Base-by-base conservation (phyloP, 495 filamentous ascomycete species). In the Sabuloglossum arenarium region DNA sequence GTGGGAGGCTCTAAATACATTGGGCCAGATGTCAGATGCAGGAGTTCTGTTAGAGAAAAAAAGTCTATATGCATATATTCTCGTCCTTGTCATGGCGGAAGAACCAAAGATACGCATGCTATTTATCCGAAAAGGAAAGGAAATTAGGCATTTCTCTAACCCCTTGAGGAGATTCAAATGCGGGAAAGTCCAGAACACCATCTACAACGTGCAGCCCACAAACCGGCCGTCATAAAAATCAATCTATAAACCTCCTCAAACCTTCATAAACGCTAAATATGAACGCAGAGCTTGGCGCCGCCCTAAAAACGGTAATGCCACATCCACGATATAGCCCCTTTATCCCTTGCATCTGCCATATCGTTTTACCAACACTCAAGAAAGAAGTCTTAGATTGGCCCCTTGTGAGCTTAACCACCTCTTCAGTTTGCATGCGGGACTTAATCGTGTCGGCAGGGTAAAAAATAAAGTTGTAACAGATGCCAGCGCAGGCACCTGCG, bases 391-490 rank as follows among this genome's bases (percentile, higher is more conserved):
- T n/a, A 46, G 65, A 0, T 62, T 64, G 68, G 56, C 6, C 66
- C 56, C 0, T 61, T 67, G 27, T 64, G 61, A 24, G 61, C 58
- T 14, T 11, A 19, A 19, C 72, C 53, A 90, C 73, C 30, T 87
- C 82, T 49, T 84, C 78, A 0, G 93, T 97, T 67, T 99, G 91
- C 81, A 99, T 93, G 6, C 90, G 78, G 10, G 82, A 88, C 67
- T 98, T 98, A 70, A 98, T 82, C 0, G 91, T 96, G 64, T 98
- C 91, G 42, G 93, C 91, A 0, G 91, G 91, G 67, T 89, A 98
- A 72, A 94, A 94, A 28, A 94, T 65, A 62, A 97, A 95, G 62
- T 97, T 98, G 65, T 97, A 98, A 55, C 77, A 79, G 71, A 97
- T 85, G 46, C 91, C 91, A 21, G 90, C 88, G 14, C 80, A 73